A percentile compares a stretch with the other conserved stretches of the same genome.
These are phyloP conservation scores for Coriolopsis trogii DNA, from an alignment of 1,284 basidiomycete genomes.

Conservation along the genomic window DNA sequence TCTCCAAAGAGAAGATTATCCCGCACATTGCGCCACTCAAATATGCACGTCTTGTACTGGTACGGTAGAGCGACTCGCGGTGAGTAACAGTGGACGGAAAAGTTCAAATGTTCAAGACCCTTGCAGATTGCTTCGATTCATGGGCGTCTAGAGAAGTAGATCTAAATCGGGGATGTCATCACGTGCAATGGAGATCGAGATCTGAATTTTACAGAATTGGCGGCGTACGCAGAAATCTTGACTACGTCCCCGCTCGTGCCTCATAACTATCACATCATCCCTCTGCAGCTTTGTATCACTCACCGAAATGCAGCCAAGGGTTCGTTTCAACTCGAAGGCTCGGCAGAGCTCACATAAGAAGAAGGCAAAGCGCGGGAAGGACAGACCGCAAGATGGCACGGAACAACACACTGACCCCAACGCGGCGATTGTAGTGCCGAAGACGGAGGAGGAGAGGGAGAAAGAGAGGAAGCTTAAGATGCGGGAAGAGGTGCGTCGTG, in stretches of 20 bases:
- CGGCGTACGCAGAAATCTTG: too few species aligned
- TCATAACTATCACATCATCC: too few species aligned
- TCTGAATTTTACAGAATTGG: slow-evolving; percentile 25
- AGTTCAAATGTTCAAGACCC: too few species aligned
- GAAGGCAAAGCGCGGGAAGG: slow-evolving; percentile 43
- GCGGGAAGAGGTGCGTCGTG: slow-evolving; percentile 57
- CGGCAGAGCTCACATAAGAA: slow-evolving; percentile 54
- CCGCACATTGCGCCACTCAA: too few species aligned
- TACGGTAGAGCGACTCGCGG: too few species aligned
- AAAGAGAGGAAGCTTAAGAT: slow-evolving; percentile 60
- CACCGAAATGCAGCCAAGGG: slow-evolving; percentile 8
- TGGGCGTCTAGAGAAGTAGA: slow-evolving; percentile 1
- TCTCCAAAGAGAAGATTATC: slow-evolving; percentile 34
- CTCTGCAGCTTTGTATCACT: neutral
- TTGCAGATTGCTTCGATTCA: neutral
- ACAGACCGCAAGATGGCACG: slow-evolving; percentile 13
- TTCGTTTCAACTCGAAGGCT: slow-evolving; percentile 61
- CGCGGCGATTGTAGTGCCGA: slow-evolving; percentile 57
- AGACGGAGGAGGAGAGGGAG: slow-evolving; percentile 65
- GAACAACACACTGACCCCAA: slow-evolving; percentile 51
- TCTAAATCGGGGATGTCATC: slow-evolving; percentile 6
- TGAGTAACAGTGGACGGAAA: too few species aligned
- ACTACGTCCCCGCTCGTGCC: too few species aligned
- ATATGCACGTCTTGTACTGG: too few species aligned
- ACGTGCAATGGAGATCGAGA: slow-evolving; percentile 14